Evolutionary conservation across 768 basidiomycete species (phyloP).

Genomic region (Termitomyces sp.): DNA sequence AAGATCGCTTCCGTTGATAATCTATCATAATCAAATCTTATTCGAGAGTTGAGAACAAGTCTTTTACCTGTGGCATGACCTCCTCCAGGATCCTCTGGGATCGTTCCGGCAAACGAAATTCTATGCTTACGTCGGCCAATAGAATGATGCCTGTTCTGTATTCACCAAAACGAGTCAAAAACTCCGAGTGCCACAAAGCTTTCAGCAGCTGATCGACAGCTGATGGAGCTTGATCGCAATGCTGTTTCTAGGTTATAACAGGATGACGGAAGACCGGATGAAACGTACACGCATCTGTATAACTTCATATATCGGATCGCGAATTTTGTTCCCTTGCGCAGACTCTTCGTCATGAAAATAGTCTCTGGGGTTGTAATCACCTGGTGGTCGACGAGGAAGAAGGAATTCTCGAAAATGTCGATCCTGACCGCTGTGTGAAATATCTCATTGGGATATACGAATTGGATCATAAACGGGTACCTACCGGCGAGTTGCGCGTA

Average conservation of each 20-base stretch:
- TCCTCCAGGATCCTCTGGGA: constrained; percentile 66
- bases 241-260: constrained; percentile 31
- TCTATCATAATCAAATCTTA: constrained; percentile 28
- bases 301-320: constrained; percentile 40
- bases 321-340: constrained; percentile 35
- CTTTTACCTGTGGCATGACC: constrained; percentile 72
- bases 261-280: not conserved
- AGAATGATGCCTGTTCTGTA: constrained; percentile 69
- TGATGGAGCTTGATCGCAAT: constrained; percentile 55
- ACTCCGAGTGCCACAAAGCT: constrained; percentile 77
- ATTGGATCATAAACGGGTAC: constrained; percentile 30
- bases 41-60: not conserved
- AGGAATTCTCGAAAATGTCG: constrained; percentile 65
- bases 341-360: constrained; percentile 46
- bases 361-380: constrained; percentile 47
- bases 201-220: constrained; percentile 64
- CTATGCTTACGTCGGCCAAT: constrained; percentile 73
- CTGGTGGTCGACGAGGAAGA: constrained; percentile 52
- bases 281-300: constrained; percentile 40
- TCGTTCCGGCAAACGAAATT: constrained; percentile 70
- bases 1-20: constrained; percentile 65
- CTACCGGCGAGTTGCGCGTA: constrained; percentile 71
- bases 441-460: not conserved
- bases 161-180: constrained; percentile 58
- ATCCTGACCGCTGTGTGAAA: constrained; percentile 49